A percentile compares a stretch with the other conserved stretches of the same genome.
phyloP scores from a whole-genome alignment of 345 rosid species.

The Eucalyptus regnans region DNA sequence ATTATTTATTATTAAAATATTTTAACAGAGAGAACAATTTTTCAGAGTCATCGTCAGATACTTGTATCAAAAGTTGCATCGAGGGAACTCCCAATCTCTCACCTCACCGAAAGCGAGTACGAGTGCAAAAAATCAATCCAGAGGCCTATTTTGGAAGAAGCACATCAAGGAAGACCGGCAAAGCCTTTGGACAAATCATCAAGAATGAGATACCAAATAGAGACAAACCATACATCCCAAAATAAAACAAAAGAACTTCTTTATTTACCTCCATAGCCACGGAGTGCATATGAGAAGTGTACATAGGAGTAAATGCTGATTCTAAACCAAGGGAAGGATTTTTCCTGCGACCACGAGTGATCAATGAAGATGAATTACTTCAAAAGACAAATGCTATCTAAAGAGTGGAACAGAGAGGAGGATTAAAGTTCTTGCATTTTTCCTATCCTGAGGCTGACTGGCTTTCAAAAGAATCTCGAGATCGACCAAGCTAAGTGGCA shows the following conservation, averaged over 20 bases:
- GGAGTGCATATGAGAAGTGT: constrained; percentile 74
- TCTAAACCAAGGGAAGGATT: constrained; percentile 67
- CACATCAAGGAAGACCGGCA: too few relatives aligned
- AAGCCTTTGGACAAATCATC: too few relatives aligned
- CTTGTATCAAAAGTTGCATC: background rate
- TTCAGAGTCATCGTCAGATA: background rate
- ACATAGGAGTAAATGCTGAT: constrained; percentile 65
- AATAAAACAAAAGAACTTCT: background rate
- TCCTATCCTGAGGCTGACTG: constrained; percentile 56
- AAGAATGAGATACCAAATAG: constrained; percentile 14
- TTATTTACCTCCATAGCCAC: constrained; percentile 70
- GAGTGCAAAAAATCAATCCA: too few relatives aligned
- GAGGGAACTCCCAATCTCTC: background rate
- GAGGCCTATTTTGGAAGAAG: too few relatives aligned
- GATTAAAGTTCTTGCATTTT: constrained; percentile 28
- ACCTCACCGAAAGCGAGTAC: too few relatives aligned
- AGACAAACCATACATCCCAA: background rate
- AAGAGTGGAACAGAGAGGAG: background rate
- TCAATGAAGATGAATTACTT: background rate
- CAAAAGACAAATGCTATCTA: background rate
- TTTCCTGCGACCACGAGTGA: constrained; percentile 23
- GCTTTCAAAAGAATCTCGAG: constrained; percentile 69
- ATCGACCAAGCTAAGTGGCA: constrained; percentile 76
- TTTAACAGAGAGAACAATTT: background rate
- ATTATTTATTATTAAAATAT: too few relatives aligned